Evolutionary conservation across 1,284 basidiomycete species (phyloP).

Genomic region (Ganoderma multipileum): DNA sequence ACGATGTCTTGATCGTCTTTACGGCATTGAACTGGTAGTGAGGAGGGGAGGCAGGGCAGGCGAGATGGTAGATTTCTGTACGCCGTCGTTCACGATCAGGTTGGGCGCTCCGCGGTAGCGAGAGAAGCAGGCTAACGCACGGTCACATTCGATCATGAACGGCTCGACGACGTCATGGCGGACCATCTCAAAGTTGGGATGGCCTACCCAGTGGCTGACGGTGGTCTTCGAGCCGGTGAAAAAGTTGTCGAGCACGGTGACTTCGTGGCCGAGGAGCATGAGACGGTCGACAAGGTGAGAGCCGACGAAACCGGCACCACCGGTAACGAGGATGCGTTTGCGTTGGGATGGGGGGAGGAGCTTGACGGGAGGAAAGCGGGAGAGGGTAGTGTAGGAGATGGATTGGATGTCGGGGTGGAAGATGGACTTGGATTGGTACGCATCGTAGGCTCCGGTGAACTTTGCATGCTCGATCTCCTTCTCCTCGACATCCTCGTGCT

Average conservation of each 20-base stretch:
- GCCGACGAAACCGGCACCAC: conserved; percentile 97
- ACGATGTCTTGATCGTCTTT: conserved; percentile 98
- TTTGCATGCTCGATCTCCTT: conserved; percentile 53
- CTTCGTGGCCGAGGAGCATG: conserved; percentile 97
- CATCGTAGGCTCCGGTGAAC: conserved; percentile 57
- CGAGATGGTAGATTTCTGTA: conserved; percentile 94
- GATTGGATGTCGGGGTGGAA: conserved; percentile 79
- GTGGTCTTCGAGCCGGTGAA: conserved; percentile 97
- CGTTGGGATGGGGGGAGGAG: conserved; percentile 80
- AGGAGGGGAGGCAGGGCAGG: conserved; percentile 94
- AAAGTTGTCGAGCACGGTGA: conserved; percentile 97
- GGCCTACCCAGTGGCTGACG: conserved; percentile 93
- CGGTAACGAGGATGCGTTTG: conserved; percentile 93
- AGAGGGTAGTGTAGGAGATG: conserved; percentile 91
- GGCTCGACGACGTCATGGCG: conserved; percentile 97
- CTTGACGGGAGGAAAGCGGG: conserved; percentile 91
- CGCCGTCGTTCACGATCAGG: conserved; percentile 12
- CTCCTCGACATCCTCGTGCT: conserved; percentile 35
- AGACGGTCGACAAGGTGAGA: conserved; percentile 97
- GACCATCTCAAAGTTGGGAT: conserved; percentile 98
- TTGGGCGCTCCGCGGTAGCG: not conserved
- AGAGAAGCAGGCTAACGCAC: conserved; percentile 53
- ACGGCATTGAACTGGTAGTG: conserved; percentile 96
- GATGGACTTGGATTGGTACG: conserved; percentile 85
- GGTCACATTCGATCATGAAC: conserved; percentile 97